phyloP scores from a whole-genome alignment of 2,329 filamentous ascomycete species.

The Seiridium unicorne region DNA sequence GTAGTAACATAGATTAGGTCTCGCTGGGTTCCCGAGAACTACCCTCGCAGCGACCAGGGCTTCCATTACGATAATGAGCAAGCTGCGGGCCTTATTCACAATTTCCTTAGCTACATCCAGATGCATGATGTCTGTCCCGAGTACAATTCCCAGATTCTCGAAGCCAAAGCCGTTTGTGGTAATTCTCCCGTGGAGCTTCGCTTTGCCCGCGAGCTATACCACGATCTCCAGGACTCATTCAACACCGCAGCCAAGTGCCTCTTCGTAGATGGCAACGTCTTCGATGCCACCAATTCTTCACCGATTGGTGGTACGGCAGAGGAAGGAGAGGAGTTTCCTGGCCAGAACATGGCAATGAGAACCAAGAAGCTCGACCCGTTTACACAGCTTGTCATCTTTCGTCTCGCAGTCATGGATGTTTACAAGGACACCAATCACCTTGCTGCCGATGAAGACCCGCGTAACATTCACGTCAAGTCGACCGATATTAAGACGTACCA shows the following conservation, averaged over 20 bases:
- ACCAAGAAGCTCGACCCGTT: conserved; percentile 39
- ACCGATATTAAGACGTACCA: conserved; percentile 59
- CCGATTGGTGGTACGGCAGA: conserved; percentile 19
- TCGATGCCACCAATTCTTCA: conserved; percentile 19
- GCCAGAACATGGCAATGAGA: conserved; percentile 6
- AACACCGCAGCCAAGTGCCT: conserved; percentile 72
- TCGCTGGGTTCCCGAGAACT: conserved; percentile 53
- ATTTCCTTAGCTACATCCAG: conserved; percentile 86
- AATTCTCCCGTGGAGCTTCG: conserved; percentile 66
- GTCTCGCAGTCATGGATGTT: conserved; percentile 37
- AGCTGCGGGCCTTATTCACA: conserved; percentile 69
- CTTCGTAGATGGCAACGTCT: conserved; percentile 45
- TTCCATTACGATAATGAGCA: conserved; percentile 53
- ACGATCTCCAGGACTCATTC: conserved; percentile 71
- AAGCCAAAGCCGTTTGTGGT: conserved; percentile 66
- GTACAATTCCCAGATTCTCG: conserved; percentile 63
- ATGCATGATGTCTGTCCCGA: conserved; percentile 86
- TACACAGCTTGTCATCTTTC: conserved; percentile 37
- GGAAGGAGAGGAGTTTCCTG: background rate
- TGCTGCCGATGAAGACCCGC: conserved; percentile 17
- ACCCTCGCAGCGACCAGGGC: conserved; percentile 38
- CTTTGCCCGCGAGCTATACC: conserved; percentile 49
- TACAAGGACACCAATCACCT: conserved; percentile 28
- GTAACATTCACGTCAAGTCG: conserved; percentile 37
- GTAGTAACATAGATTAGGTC: conserved; percentile 39